A percentile compares a stretch with the other conserved stretches of the same genome.
Evolutionary conservation across 805 yeast species (phyloP).

Genomic region (Schizosaccharomyces cryophilus): DNA sequence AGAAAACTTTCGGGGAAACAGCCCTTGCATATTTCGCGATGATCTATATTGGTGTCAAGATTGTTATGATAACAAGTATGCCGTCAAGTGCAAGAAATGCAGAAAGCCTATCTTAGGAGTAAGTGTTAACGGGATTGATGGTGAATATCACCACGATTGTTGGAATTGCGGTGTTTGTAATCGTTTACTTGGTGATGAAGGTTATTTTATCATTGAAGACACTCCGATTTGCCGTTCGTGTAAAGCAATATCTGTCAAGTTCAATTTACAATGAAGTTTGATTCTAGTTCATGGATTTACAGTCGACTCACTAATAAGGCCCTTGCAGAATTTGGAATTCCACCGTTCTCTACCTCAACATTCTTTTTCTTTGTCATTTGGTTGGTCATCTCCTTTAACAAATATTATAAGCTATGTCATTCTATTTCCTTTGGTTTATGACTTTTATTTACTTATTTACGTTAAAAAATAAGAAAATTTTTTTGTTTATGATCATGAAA

Average conservation of each 20-base stretch:
- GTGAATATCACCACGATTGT: not conserved
- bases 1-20: slow-evolving; percentile 8
- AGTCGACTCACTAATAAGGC: no score
- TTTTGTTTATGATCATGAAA: no score
- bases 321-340: not conserved
- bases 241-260: not conserved
- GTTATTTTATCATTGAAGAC: not conserved
- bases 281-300: no score
- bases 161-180: not conserved
- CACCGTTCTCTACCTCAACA: not conserved
- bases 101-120: slow-evolving; percentile 4
- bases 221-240: not conserved
- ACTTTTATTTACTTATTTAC: no score
- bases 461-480: no score
- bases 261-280: not conserved
- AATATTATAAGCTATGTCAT: not conserved
- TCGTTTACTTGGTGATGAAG: not conserved
- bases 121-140: not conserved
- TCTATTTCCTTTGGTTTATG: no score
- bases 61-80: slow-evolving; percentile 11
- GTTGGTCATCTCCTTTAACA: not conserved
- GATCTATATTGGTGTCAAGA: slow-evolving; percentile 10
- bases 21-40: slow-evolving; percentile 9
- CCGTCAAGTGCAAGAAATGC: slow-evolving; percentile 15
- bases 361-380: not conserved